Base-by-base conservation (phyloP, 1,139 yeast genomes). In the Suhomyces bolitotheri region DNA sequence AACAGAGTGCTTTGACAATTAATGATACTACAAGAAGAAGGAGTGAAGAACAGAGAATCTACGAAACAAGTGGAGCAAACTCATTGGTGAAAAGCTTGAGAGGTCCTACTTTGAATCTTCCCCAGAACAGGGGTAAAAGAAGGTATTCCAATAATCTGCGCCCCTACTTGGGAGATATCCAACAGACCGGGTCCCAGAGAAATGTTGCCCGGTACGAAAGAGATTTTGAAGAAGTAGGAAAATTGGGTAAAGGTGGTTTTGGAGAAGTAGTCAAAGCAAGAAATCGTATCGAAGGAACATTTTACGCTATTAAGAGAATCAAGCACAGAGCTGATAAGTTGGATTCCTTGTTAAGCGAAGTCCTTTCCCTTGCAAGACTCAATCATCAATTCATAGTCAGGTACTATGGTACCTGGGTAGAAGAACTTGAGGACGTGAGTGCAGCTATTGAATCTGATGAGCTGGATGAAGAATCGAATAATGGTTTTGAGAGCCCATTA, bases 261-360 rank as follows among this genome's bases (percentile, higher is more conserved):
- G 99, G 98, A 7, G 96, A 90, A 56, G 99, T 94, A 9, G 96
- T 92, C 12, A 90, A 90, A 53, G 98, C 94, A 0, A 71, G 98
- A 43, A 90, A 89, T 57, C 76, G 90, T 44, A 75, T 92, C 46
- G 99, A 94, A 54, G 97, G 98, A 14, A 76, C 97, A 5, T 86
- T 85, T 50, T 94, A 94, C 59, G 99, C 98, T 0, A 80, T 94
- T 41, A 94, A 94, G 55, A 90, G 89, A 53, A 85, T 94, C 36
- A 80, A 84, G 45, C 96, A 92, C 46, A 78, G 85, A 4, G 83
- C 86, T 22, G 81, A 83, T 44, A 84, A 87, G 44, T 65, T 92
- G 27, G 83, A 95, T 21, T 78, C 85, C 4, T 82, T 92, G 37
- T 64, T 94, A 36, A 87, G 88, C 44, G 98, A 94, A 53, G 98